Evolutionary conservation across 441 rosid genomes (phyloP).

Genomic region (Gossypium davidsonii): DNA sequence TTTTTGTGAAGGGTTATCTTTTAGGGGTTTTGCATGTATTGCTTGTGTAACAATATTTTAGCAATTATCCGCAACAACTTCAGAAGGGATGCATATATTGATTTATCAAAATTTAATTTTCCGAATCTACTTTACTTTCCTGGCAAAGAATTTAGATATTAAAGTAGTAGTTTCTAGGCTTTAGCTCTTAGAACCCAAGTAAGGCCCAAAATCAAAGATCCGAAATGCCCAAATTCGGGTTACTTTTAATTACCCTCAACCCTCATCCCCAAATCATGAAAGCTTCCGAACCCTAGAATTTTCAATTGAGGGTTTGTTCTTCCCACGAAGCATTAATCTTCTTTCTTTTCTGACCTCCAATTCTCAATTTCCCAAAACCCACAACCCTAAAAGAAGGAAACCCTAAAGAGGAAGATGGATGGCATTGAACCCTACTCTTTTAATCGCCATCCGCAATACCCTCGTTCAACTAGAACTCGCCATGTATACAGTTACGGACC

Average conservation of each 20-base stretch:
- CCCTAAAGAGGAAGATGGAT: conserved; percentile 38
- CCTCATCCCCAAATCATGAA: background rate
- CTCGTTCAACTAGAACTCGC: conserved; percentile 2
- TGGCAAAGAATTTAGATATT: no score
- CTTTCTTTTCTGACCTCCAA: background rate
- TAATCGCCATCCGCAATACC: conserved; percentile 41
- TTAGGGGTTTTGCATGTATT: no score
- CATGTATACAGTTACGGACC: conserved; percentile 8
- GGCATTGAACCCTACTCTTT: conserved; percentile 51
- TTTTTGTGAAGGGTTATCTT: no score
- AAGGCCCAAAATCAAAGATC: background rate
- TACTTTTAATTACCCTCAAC: background rate
- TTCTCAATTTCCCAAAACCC: background rate
- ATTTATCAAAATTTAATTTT: no score
- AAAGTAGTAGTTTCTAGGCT: background rate
- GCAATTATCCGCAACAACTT: no score
- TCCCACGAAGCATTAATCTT: no score
- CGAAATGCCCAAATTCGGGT: background rate
- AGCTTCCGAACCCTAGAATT: background rate
- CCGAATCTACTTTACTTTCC: no score
- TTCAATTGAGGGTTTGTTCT: background rate
- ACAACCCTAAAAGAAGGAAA: background rate
- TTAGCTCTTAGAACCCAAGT: background rate
- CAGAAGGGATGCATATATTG: no score
- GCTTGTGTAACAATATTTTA: no score